Percentiles rank a stretch among this genome's conserved stretches.
phyloP scores from a whole-genome alignment of 345 rosid species.

The Alliaria petiolata region DNA sequence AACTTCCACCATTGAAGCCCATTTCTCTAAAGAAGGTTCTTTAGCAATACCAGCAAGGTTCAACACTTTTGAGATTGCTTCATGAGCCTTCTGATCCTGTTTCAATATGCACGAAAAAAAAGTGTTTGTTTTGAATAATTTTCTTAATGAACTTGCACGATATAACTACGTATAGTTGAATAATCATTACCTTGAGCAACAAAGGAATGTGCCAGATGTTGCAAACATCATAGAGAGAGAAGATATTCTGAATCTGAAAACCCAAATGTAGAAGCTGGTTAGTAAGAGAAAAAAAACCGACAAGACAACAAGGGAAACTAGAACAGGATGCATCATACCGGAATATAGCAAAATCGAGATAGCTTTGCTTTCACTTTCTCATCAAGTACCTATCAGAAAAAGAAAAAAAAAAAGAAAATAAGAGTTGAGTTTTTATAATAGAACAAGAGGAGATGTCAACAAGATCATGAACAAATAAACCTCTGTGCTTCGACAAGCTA shows the following conservation, averaged over 20 bases:
- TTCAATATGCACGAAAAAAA: background rate
- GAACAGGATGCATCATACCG: conserved; percentile 36
- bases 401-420: background rate
- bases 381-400: conserved; percentile 49
- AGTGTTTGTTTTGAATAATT: background rate
- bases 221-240: conserved; percentile 78
- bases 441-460: background rate
- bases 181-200: conserved; percentile 56
- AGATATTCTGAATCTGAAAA: conserved; percentile 62
- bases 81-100: conserved; percentile 91
- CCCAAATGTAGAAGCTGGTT: background rate
- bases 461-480: conserved; percentile 34
- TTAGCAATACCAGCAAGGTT: conserved; percentile 48
- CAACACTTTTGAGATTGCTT: conserved; percentile 62
- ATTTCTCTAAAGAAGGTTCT: conserved; percentile 65
- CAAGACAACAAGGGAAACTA: background rate
- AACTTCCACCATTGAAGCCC: conserved; percentile 55
- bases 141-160: background rate
- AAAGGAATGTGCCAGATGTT: conserved; percentile 97
- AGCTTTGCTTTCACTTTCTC: conserved; percentile 76
- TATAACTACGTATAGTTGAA: background rate
- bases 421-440: background rate
- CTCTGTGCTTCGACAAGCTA: conserved; percentile 93
- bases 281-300: background rate
- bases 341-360: conserved; percentile 85